phyloP scores from a whole-genome alignment of 2,329 filamentous ascomycete genomes.

The Magnaporthiopsis rhizophila region DNA sequence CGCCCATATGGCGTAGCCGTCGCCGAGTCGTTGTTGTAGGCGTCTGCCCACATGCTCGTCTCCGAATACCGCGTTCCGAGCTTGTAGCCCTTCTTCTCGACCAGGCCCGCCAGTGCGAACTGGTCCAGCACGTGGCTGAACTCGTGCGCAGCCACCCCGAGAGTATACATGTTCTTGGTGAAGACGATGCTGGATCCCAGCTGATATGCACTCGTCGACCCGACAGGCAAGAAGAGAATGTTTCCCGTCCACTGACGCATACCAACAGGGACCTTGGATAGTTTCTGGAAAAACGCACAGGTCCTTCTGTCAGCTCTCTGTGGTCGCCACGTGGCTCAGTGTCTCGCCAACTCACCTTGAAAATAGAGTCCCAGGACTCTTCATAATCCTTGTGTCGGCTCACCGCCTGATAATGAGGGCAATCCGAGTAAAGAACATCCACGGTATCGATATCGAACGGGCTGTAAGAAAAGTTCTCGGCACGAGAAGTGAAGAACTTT shows the following conservation, averaged over 20 bases:
- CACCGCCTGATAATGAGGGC: not conserved
- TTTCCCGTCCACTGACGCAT: not conserved
- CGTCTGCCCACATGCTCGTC: not conserved
- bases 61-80: not conserved
- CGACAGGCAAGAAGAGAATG: not conserved
- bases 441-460: not conserved
- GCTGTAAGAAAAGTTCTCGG: not conserved
- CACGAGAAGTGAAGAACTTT: not conserved
- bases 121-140: not conserved
- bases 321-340: no score
- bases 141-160: not conserved
- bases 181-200: not conserved
- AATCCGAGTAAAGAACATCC: not conserved
- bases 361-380: not conserved
- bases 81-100: not conserved
- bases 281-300: not conserved
- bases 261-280: not conserved
- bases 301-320: not conserved
- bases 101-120: not conserved
- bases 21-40: not conserved
- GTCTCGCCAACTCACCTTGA: not conserved
- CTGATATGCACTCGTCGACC: not conserved
- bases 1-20: not conserved
- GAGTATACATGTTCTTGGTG: not conserved
- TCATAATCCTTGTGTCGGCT: not conserved